phyloP scores from a whole-genome alignment of 1,284 basidiomycete species.

The Pseudozyma pruni region DNA sequence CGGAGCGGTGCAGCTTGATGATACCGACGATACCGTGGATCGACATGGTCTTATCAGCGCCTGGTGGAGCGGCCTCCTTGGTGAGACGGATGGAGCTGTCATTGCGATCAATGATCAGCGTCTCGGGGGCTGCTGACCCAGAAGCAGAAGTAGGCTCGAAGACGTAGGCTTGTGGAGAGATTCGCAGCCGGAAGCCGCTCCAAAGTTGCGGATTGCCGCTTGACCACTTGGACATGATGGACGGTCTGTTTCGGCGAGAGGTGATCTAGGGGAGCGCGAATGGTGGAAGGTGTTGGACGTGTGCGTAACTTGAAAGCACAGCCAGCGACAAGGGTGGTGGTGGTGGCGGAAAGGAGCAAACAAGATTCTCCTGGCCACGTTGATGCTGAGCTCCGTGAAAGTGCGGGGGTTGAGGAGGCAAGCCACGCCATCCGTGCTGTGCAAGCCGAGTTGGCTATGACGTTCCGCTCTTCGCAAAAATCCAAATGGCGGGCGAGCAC shows the following conservation, averaged over 20 bases:
- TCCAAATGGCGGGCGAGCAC: slow-evolving; percentile 9
- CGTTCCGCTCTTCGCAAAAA: neutral
- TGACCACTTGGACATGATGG: slow-evolving; percentile 27
- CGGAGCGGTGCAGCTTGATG: slow-evolving; percentile 69
- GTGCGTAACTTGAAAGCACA: no score
- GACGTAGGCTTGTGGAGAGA: slow-evolving; percentile 35
- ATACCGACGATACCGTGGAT: slow-evolving; percentile 61
- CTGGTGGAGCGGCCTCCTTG: slow-evolving; percentile 16
- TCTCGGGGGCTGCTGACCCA: slow-evolving; percentile 9
- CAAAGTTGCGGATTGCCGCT: slow-evolving; percentile 33
- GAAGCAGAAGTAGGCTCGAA: slow-evolving; percentile 35
- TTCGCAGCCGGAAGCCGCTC: slow-evolving; percentile 36
- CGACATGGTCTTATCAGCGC: slow-evolving; percentile 45
- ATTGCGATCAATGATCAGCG: slow-evolving; percentile 39
- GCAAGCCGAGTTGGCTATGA: neutral
- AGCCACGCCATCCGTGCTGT: no score
- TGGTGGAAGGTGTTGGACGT: no score
- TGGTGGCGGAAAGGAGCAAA: no score
- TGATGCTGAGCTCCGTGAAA: no score
- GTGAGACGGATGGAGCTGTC: slow-evolving; percentile 34
- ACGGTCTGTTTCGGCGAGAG: neutral
- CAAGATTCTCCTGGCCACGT: no score
- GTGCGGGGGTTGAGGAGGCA: no score
- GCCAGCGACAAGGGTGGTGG: no score
- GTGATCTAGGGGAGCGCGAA: no score